Conservation (phyloP, 768 basidiomycete genomes). For the Hebeloma cylindrosporum region DNA sequence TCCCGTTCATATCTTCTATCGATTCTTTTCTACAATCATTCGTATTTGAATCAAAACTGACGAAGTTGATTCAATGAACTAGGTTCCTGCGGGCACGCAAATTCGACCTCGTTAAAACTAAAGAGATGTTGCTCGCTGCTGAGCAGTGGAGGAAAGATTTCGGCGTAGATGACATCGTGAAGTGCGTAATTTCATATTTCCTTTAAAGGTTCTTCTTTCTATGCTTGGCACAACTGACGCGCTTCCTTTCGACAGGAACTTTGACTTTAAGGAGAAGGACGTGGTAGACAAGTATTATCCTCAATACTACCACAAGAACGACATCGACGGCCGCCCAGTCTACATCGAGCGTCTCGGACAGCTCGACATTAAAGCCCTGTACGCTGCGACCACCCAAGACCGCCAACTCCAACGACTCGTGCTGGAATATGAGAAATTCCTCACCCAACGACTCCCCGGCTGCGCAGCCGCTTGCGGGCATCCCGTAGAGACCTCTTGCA, state of each 20-base stretch:
- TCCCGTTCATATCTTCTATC: too few relatives aligned
- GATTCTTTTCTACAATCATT: too few relatives aligned
- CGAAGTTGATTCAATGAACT: too few relatives aligned
- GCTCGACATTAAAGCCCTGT: conserved; percentile 84
- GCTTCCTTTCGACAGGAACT: conserved; percentile 52
- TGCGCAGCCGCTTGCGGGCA: conserved; percentile 71
- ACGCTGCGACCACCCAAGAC: conserved; percentile 79
- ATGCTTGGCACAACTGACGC: too few relatives aligned
- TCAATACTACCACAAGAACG: conserved; percentile 94
- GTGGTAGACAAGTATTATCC: conserved; percentile 93
- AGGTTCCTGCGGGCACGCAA: conserved; percentile 93
- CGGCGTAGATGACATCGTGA: conserved; percentile 70
- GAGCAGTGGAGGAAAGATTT: conserved; percentile 92
- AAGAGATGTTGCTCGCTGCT: conserved; percentile 76
- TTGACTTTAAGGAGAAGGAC: conserved; percentile 80
- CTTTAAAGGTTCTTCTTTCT: not conserved
- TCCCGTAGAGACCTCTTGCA: conserved; percentile 95
- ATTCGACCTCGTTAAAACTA: conserved; percentile 82
- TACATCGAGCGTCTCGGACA: conserved; percentile 94
- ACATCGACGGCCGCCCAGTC: conserved; percentile 95
- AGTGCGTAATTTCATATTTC: conserved; percentile 41
- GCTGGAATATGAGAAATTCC: conserved; percentile 89
- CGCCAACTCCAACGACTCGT: conserved; percentile 89
- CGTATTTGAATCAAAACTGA: too few relatives aligned
- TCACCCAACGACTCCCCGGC: conserved; percentile 77